Evolutionary conservation across 768 basidiomycete genomes (phyloP), one percentile per base, ranked within the genome.

Genomic region (Trametes maxima): DNA sequence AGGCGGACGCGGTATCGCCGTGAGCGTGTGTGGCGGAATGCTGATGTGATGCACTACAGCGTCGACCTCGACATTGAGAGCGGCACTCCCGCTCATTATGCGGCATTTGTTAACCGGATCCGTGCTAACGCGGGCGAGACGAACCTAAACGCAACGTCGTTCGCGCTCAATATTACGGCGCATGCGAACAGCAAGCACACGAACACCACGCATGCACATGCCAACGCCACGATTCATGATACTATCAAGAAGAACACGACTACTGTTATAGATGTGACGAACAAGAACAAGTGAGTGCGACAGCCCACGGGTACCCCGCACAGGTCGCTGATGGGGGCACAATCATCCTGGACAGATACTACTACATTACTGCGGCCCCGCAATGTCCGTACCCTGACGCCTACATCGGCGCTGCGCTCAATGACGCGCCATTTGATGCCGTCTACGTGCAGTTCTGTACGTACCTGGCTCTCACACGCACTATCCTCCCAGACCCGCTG

Each of bases 21-120:
- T 40, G 36, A 14, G 28, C n/a, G 22, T n/a, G 17, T n/a, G 36
- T 36, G 3, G 54, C 48, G 21, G 10, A 12, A 36, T 24, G 60
- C 53, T 61, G 54, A 61, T 54, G 4, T 16, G 36, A 33, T 16
- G 21, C 51, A 55, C 16, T 7, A 17, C 35, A 75, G 75, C n/a
- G 62, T 89, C 65, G 89, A 91, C 70, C 78, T 91, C 36, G 89
- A 90, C 69, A 88, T 91, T 64, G 88, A 90, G 73, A 82, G 84
- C 28, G 88, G 88, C n/a, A 69, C 70, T 19, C 65, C 72, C 3
- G 60, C 65, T 10, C 60, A 71, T 57, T 73, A 68, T 60, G 54
- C 66, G 5, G 62, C 69, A 7, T 74, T 74, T 66, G 80, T 88
- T 35, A 85, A 79, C 59, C 72, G 77, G 59, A 80, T 88, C 49